Percentiles rank a stretch among this genome's conserved stretches.
These are phyloP conservation scores for Macadamia integrifolia DNA, from an alignment of 164 flowering plant genomes.

Conservation along the genomic window DNA sequence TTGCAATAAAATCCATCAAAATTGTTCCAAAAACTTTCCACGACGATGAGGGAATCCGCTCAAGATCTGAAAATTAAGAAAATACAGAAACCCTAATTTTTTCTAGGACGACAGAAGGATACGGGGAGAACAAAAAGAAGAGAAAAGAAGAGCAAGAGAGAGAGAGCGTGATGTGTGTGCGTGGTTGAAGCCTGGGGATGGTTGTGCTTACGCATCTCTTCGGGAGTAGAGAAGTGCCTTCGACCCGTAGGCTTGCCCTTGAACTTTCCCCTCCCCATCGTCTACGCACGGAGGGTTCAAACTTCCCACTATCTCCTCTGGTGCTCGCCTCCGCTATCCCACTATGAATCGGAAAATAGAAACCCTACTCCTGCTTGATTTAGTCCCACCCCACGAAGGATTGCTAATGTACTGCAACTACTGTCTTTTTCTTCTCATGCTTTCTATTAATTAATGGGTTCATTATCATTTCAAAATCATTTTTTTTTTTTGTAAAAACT, in stretches of 20 bases:
- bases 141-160: slow-evolving; percentile 6
- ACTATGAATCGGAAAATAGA: too few relatives aligned
- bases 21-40: neutral
- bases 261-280: slow-evolving; percentile 65
- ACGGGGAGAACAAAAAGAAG: neutral
- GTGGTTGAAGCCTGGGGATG: too few relatives aligned
- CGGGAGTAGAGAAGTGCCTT: slow-evolving; percentile 64
- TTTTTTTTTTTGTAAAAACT: too few relatives aligned
- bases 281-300: neutral
- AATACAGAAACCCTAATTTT: slow-evolving; percentile 3
- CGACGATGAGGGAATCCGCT: neutral
- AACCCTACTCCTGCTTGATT: too few relatives aligned
- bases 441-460: too few relatives aligned
- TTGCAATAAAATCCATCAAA: neutral
- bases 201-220: slow-evolving; percentile 49
- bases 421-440: too few relatives aligned
- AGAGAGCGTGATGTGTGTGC: neutral
- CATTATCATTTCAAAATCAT: too few relatives aligned
- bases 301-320: neutral
- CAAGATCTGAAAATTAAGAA: neutral
- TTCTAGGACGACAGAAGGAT: neutral
- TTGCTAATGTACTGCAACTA: too few relatives aligned
- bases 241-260: slow-evolving; percentile 81
- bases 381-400: too few relatives aligned
- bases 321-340: too few relatives aligned